phyloP scores from a whole-genome alignment of 768 basidiomycete genomes.

The Boletellus emodensis region DNA sequence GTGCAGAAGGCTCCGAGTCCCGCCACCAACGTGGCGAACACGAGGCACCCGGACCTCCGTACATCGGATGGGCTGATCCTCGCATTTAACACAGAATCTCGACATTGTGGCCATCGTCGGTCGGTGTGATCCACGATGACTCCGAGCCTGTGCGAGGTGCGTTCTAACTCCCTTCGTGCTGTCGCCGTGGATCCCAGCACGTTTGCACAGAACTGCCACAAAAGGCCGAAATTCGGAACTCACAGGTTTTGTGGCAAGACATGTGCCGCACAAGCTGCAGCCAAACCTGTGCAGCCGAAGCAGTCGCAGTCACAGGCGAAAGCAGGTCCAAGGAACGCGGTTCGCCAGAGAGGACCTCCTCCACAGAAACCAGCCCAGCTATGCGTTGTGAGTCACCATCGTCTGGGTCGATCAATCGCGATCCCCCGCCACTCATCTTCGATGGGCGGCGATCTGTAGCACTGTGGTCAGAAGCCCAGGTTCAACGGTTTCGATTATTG shows the following conservation, averaged over 20 bases:
- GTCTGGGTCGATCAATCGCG: conserved; percentile 25
- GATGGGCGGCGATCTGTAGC: conserved; percentile 26
- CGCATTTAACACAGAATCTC: conserved; percentile 8
- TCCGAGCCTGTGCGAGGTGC: conserved; percentile 29
- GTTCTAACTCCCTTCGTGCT: conserved; percentile 4
- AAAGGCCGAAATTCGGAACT: conserved; percentile 49
- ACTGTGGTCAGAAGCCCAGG: conserved; percentile 61
- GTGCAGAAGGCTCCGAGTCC: conserved; percentile 4
- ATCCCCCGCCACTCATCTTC: conserved; percentile 19
- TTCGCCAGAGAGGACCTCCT: conserved; percentile 10
- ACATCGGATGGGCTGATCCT: conserved; percentile 8
- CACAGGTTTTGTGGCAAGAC: conserved; percentile 58
- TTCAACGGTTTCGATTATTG: conserved; percentile 59
- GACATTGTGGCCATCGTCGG: conserved; percentile 4
- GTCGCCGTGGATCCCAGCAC: conserved; percentile 4
- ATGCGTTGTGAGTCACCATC: conserved; percentile 26
- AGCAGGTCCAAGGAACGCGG: conserved; percentile 7
- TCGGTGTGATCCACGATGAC: conserved; percentile 24
- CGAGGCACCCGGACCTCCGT: conserved; percentile 16
- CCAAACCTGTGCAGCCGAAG: conserved; percentile 9
- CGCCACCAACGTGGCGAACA: conserved; percentile 22
- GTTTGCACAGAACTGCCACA: conserved; percentile 45
- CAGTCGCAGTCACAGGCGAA: conserved; percentile 15
- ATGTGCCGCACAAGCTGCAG: conserved; percentile 43
- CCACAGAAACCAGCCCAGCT: conserved; percentile 21